Percentiles rank a stretch among this genome's conserved stretches.
Evolutionary conservation across 192 early-diverging fungal species (phyloP).

Genomic region (Rhizophlyctis rosea): DNA sequence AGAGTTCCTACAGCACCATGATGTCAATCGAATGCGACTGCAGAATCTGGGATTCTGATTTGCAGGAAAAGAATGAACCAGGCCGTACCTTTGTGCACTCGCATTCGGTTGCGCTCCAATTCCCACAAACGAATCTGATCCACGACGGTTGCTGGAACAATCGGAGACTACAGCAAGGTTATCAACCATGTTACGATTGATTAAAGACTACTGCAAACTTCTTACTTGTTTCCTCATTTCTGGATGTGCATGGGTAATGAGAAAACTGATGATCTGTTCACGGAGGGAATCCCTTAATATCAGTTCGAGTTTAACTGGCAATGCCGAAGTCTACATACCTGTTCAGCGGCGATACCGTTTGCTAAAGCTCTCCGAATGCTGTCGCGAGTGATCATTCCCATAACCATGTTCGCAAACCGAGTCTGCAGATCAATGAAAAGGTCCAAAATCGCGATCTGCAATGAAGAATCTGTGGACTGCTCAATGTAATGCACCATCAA

Average conservation of each 20-base stretch:
- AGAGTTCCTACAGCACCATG: too few relatives aligned
- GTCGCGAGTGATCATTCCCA: constrained; percentile 82
- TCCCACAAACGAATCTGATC: constrained; percentile 98
- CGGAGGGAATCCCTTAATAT: not conserved
- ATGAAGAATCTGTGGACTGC: constrained; percentile 64
- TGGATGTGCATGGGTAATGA: constrained; percentile 85
- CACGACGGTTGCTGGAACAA: constrained; percentile 86
- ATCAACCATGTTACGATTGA: not conserved
- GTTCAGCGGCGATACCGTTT: constrained; percentile 91
- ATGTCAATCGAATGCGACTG: too few relatives aligned
- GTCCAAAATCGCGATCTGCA: constrained; percentile 91
- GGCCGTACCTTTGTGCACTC: constrained; percentile 24
- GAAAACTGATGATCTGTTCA: constrained; percentile 80
- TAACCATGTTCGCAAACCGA: constrained; percentile 90
- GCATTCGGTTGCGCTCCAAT: constrained; percentile 82
- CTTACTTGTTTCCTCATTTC: constrained; percentile 76
- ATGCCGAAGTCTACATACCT: constrained; percentile 47
- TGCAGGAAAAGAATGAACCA: too few relatives aligned
- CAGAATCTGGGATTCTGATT: too few relatives aligned
- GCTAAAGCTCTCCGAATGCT: constrained; percentile 76
- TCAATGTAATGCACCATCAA: too few relatives aligned
- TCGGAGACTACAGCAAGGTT: constrained; percentile 54
- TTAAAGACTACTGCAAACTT: not conserved
- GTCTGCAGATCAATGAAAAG: constrained; percentile 81
- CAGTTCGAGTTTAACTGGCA: not conserved